Conservation (phyloP, 768 basidiomycete genomes). For the Russula ochroleuca region DNA sequence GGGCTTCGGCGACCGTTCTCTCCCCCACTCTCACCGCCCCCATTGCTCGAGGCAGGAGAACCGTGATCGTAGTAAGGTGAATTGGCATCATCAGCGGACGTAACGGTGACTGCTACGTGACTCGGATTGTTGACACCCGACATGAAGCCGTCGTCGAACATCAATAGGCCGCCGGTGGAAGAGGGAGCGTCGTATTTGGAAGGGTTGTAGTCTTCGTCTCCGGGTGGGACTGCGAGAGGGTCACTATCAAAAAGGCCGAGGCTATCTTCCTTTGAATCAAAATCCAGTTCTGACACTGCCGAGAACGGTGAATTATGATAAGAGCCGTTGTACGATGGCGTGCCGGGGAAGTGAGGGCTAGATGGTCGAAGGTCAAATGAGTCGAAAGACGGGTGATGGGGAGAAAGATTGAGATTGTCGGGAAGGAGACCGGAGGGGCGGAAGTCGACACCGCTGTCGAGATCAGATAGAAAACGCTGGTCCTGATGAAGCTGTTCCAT, state of each 20-base stretch:
- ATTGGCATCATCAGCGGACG: constrained; percentile 36
- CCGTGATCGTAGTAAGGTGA: constrained; percentile 52
- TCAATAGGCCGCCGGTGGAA: constrained; percentile 22
- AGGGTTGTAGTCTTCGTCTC: constrained; percentile 66
- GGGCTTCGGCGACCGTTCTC: constrained; percentile 50
- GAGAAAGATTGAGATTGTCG: constrained; percentile 28
- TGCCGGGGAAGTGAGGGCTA: constrained; percentile 44
- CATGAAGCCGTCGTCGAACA: constrained; percentile 43
- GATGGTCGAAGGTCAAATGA: constrained; percentile 37
- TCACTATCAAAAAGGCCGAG: constrained; percentile 46
- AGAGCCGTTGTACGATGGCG: constrained; percentile 58
- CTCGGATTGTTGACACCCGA: constrained; percentile 43
- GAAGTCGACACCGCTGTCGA: constrained; percentile 16
- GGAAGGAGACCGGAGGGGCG: constrained; percentile 27
- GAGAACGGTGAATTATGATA: constrained; percentile 72
- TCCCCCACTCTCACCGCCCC: constrained; percentile 42
- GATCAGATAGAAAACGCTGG: constrained; percentile 24
- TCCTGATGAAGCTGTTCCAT: constrained; percentile 24
- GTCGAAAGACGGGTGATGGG: constrained; percentile 35
- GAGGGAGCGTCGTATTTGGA: constrained; percentile 62
- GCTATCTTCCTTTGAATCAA: constrained; percentile 36
- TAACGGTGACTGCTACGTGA: constrained; percentile 44
- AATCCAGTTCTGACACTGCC: constrained; percentile 58
- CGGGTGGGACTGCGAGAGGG: constrained; percentile 35
- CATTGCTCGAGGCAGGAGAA: constrained; percentile 57